Conservation (phyloP, 2,329 filamentous ascomycete species). For the Colletotrichum camelliae region DNA sequence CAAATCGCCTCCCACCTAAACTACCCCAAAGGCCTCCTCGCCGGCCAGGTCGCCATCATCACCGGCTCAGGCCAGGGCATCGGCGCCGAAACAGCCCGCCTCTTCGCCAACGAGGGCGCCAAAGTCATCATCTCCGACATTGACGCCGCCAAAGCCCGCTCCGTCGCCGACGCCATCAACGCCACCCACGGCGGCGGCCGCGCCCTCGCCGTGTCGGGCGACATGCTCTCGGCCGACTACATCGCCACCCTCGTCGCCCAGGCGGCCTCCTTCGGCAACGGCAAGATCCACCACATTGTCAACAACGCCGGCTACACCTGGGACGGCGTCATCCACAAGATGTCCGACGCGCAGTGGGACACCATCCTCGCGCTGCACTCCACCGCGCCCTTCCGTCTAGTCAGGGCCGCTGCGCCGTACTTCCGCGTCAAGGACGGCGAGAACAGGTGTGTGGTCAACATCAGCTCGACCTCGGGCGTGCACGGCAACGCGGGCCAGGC, state of each 20-base stretch:
- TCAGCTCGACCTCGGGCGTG: conserved; percentile 80
- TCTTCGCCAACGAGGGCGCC: conserved; percentile 89
- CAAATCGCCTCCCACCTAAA: conserved; percentile 83
- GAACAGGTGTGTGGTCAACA: conserved; percentile 80
- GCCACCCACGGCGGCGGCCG: conserved; percentile 60
- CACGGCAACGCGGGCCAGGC: conserved; percentile 91
- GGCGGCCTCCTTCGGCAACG: conserved; percentile 79
- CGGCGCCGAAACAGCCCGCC: conserved; percentile 79
- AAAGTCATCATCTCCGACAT: conserved; percentile 86
- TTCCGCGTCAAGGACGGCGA: conserved; percentile 88
- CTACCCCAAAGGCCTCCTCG: conserved; percentile 80
- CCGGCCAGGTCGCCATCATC: conserved; percentile 84
- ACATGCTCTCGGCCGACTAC: conserved; percentile 76
- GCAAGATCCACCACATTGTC: conserved; percentile 90
- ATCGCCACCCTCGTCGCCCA: conserved; percentile 74
- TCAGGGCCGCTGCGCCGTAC: conserved; percentile 81
- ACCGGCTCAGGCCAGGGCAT: conserved; percentile 89
- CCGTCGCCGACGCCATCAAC: conserved; percentile 73
- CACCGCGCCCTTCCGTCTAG: conserved; percentile 84
- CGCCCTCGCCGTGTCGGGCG: conserved; percentile 77
- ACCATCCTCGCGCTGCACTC: conserved; percentile 84
- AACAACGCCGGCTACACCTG: conserved; percentile 94
- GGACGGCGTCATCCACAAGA: conserved; percentile 91
- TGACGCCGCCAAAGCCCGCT: conserved; percentile 73
- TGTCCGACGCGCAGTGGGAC: conserved; percentile 90